Evolutionary conservation across 2,329 filamentous ascomycete genomes (phyloP), one percentile per base, ranked within the genome.

Genomic region (Cladophialophora bantiana): DNA sequence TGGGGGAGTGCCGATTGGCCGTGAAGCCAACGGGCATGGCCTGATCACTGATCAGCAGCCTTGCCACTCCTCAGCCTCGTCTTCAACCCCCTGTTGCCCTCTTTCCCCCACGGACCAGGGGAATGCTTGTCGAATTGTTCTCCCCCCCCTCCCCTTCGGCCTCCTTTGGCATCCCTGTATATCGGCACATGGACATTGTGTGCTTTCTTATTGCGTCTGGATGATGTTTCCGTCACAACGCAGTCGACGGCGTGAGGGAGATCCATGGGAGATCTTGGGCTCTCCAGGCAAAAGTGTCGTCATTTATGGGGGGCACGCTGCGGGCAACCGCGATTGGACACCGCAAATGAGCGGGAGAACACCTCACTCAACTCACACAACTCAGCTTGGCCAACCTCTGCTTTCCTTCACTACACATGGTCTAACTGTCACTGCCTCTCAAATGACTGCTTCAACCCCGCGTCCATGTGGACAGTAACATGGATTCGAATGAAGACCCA

Each of bases 301-400:
- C 58, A 60, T 60, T 34, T 52, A n/a, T 42, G 13, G 40, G 58
- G 42, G 42, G 58, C 40, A 60, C 32, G 12, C 10, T 18, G 40
- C 26, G 42, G 32, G 58, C 20, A n/a, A 1, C 58, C 13, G 58
- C 31, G 42, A 60, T 60, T 60, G 58, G 58, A 10, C 58, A n/a
- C 32, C 9, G 40, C 56, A 59, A 31, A 26, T 20, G 26, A 34
- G 10, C 13, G 36, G 35, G 40, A 53, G 34, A 54, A 52, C 45
- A 38, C 15, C 36, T 40, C 55, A 40, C 36, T 26, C 45, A 50
- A 7, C 18, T 48, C 45, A 50, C 13, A 4, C 45, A 10, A 15
- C 20, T 18, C 6, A 31, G 13, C 20, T 26, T 31, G 20, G 45
- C 59, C 59, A 53, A 36, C 36, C 59, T 52, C 42, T 38, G 57